These are phyloP conservation scores for Plantago elongata DNA, from an alignment of 257 asterid species.

Conservation along the genomic window DNA sequence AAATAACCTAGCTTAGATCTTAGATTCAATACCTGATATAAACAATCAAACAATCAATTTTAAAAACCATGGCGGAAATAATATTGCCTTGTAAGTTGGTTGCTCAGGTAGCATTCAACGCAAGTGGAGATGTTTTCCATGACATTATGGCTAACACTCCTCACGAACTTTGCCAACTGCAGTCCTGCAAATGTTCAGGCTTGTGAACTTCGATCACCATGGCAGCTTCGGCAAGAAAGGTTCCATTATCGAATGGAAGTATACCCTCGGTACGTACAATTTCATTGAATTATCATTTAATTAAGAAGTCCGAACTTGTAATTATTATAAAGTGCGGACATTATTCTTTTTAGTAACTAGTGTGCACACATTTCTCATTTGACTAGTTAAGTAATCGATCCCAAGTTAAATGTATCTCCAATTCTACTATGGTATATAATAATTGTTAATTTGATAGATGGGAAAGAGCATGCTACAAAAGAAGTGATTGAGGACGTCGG, in stretches of 20 bases:
- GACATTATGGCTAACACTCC: slow-evolving; percentile 8
- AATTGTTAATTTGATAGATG: not conserved
- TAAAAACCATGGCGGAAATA: not conserved
- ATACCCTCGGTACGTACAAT: slow-evolving; percentile 6
- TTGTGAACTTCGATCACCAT: slow-evolving; percentile 11
- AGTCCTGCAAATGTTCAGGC: not conserved
- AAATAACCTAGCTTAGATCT: too few relatives aligned
- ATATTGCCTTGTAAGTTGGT: not conserved
- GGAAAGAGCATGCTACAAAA: slow-evolving; percentile 5
- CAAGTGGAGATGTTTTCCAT: slow-evolving; percentile 15
- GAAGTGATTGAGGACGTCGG: slow-evolving; percentile 14
- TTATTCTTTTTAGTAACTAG: too few relatives aligned
- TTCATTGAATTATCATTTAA: too few relatives aligned
- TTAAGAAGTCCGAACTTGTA: too few relatives aligned
- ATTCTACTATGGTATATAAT: too few relatives aligned
- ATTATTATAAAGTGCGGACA: too few relatives aligned
- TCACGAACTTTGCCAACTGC: not conserved
- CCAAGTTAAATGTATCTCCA: too few relatives aligned
- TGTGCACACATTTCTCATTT: too few relatives aligned
- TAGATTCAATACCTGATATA: too few relatives aligned
- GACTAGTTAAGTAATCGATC: too few relatives aligned
- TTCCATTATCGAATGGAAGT: slow-evolving; percentile 3
- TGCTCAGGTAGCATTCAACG: slow-evolving; percentile 13
- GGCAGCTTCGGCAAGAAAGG: slow-evolving; percentile 6
- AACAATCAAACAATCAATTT: too few relatives aligned